These are phyloP conservation scores for Kazachstania sp. DNA, from an alignment of 1,139 yeast species.

Conservation along the genomic window DNA sequence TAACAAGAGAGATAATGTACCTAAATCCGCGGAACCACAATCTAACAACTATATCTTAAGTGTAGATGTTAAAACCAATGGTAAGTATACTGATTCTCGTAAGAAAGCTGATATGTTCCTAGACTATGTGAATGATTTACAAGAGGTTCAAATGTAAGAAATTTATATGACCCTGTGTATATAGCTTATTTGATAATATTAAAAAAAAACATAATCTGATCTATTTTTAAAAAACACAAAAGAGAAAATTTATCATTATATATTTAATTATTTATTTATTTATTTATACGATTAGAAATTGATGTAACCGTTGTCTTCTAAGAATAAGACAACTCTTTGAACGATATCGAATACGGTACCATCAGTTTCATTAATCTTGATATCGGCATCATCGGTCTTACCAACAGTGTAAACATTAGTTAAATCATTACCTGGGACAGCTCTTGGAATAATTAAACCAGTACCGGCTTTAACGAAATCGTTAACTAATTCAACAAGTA, in stretches of 20 bases:
- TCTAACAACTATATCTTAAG: slow-evolving; percentile 10
- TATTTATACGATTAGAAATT: slow-evolving; percentile 6
- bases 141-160: slow-evolving; percentile 3
- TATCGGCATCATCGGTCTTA: slow-evolving; percentile 42
- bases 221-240: no score
- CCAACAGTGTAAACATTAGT: slow-evolving; percentile 41
- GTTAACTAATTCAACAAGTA: slow-evolving; percentile 39
- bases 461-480: slow-evolving; percentile 87
- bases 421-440: slow-evolving; percentile 35
- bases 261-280: no score
- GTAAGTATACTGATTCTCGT: slow-evolving; percentile 21
- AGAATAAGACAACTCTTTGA: slow-evolving; percentile 57
- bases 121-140: slow-evolving; percentile 20
- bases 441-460: slow-evolving; percentile 65
- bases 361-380: slow-evolving; percentile 43
- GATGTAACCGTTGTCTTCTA: slow-evolving; percentile 60
- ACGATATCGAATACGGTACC: slow-evolving; percentile 54
- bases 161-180: background rate
- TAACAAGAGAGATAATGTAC: slow-evolving; percentile 9
- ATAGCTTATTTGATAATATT: background rate
- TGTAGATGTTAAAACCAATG: slow-evolving; percentile 35
- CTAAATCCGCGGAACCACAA: background rate
- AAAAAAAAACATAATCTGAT: no score
- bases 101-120: slow-evolving; percentile 24
- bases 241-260: background rate